Percentiles rank a stretch among this genome's conserved stretches.
phyloP scores from a whole-genome alignment of 225 moss, liverwort and hornwort genomes.

The Pleurozium schreberi region DNA sequence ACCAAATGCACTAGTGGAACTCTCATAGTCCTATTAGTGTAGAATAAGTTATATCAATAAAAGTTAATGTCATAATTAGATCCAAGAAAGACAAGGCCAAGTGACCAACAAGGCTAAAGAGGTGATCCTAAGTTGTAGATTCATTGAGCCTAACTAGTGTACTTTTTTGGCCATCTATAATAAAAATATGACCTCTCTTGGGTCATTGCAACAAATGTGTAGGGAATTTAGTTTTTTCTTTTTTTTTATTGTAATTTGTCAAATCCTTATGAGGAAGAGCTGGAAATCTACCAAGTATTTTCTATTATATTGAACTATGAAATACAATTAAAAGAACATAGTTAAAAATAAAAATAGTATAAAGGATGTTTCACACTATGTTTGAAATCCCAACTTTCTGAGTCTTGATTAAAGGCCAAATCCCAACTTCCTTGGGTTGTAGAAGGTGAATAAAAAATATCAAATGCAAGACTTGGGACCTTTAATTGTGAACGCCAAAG shows the following conservation, averaged over 20 bases:
- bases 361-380: rapidly evolving
- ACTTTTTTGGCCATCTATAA: neutral
- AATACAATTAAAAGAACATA: neutral
- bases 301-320: neutral
- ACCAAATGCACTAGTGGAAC: rapidly evolving
- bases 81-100: neutral
- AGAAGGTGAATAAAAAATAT: too few relatives aligned
- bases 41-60: rapidly evolving
- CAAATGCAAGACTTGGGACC: neutral
- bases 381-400: neutral
- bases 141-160: neutral
- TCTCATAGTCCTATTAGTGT: neutral
- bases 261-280: rapidly evolving
- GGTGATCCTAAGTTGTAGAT: rapidly evolving
- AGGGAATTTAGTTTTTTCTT: neutral
- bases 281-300: neutral
- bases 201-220: rapidly evolving
- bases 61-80: neutral
- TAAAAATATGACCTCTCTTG: neutral
- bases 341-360: neutral
- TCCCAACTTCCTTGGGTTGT: neutral
- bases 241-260: neutral
- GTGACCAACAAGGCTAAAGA: neutral
- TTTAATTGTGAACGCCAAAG: neutral
- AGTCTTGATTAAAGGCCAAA: neutral